Conservation (phyloP, 441 rosid genomes). For the Jatropha podagrica region DNA sequence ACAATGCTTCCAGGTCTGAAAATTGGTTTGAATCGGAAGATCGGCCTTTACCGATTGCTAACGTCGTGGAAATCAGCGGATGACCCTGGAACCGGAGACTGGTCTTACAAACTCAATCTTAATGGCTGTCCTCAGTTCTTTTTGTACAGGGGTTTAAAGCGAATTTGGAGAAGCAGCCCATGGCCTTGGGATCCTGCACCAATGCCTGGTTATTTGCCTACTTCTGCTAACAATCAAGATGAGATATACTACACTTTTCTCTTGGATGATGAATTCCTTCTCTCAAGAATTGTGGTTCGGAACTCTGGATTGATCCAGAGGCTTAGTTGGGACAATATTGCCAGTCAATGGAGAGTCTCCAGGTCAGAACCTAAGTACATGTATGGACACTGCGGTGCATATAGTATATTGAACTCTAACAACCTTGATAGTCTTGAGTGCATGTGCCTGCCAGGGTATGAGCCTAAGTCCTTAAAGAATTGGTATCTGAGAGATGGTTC, state of each 20-base stretch:
- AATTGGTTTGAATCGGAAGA: conserved; percentile 21
- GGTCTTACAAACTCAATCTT: conserved; percentile 11
- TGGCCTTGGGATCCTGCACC: conserved; percentile 25
- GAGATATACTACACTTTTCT: conserved; percentile 22
- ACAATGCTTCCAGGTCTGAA: conserved; percentile 26
- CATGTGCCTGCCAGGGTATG: conserved; percentile 29
- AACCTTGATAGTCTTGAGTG: conserved; percentile 23
- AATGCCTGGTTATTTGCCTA: neutral
- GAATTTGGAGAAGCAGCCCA: conserved; percentile 24
- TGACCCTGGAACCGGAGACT: conserved; percentile 36
- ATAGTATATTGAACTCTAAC: conserved; percentile 19
- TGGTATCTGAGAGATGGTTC: conserved; percentile 30
- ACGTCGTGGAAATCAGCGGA: conserved; percentile 32
- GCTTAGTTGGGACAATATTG: conserved; percentile 24
- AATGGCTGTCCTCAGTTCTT: conserved; percentile 26
- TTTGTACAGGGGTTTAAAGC: conserved; percentile 14
- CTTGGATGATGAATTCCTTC: neutral
- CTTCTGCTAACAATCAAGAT: conserved; percentile 28
- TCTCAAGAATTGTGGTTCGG: conserved; percentile 25
- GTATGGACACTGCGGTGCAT: conserved; percentile 33
- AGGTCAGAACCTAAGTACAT: conserved; percentile 27
- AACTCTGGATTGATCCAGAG: neutral
- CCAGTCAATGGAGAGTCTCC: conserved; percentile 20
- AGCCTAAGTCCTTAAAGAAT: conserved; percentile 14
- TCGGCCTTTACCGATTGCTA: conserved; percentile 11